These are phyloP conservation scores for Penicillium antarcticum DNA, from an alignment of 495 filamentous ascomycete genomes.

Conservation along the genomic window DNA sequence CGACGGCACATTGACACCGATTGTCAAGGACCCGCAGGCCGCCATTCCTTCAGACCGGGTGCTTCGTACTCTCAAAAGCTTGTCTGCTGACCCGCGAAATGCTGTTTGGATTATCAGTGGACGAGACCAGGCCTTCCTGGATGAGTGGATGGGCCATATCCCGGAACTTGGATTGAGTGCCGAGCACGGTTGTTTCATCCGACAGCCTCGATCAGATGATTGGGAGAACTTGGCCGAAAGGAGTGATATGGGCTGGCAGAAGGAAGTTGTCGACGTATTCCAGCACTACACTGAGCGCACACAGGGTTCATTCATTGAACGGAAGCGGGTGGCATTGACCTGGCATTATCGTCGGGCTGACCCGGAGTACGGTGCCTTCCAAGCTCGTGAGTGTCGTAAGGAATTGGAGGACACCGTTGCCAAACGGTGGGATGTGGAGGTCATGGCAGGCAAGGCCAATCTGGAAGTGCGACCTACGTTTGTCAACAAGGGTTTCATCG, in stretches of 20 bases:
- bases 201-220: conserved; percentile 62
- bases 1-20: conserved; percentile 95
- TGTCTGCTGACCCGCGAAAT: conserved; percentile 77
- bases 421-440: conserved; percentile 80
- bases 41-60: conserved; percentile 84
- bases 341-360: conserved; percentile 96
- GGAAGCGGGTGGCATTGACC: conserved; percentile 85
- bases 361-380: conserved; percentile 72
- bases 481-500: conserved; percentile 95
- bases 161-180: conserved; percentile 81
- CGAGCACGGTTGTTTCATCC: conserved; percentile 93
- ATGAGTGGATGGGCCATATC: conserved; percentile 84
- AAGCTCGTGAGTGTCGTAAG: conserved; percentile 72
- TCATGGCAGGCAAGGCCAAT: conserved; percentile 94
- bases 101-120: conserved; percentile 98
- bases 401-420: conserved; percentile 70
- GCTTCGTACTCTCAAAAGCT: conserved; percentile 69
- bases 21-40: conserved; percentile 81
- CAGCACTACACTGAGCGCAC: conserved; percentile 79
- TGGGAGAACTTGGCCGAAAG: conserved; percentile 87
- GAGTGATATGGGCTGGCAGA: conserved; percentile 85
- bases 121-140: conserved; percentile 82
- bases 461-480: conserved; percentile 93
- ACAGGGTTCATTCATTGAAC: conserved; percentile 87
- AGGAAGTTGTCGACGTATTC: conserved; percentile 75